A percentile compares a stretch with the other conserved stretches of the same genome.
Conservation (phyloP, 331 rosid genomes). For the Saraca asoca region DNA sequence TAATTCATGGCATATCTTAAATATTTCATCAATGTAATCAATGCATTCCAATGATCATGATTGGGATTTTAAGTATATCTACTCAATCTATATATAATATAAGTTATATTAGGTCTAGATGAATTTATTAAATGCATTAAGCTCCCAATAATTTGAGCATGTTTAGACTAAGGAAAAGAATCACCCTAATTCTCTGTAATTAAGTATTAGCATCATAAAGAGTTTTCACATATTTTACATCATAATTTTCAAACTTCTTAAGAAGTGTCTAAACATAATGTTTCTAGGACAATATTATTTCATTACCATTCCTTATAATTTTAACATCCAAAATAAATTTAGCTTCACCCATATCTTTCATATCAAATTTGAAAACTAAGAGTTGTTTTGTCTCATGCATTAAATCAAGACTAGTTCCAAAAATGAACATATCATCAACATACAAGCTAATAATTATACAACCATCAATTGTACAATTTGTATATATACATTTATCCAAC, state of each 20-base stretch:
- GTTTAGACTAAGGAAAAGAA: background rate
- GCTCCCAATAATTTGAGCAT: background rate
- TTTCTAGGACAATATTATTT: background rate
- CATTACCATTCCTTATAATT: background rate
- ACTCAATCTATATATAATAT: background rate
- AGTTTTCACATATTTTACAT: background rate
- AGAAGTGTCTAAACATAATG: background rate
- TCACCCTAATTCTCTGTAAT: background rate
- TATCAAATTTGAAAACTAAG: background rate
- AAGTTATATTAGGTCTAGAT: no score
- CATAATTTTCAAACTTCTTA: background rate
- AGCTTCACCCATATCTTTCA: background rate
- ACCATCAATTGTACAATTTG: background rate
- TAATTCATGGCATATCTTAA: no score
- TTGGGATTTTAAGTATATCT: background rate
- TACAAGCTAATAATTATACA: no score
- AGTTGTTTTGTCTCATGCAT: background rate
- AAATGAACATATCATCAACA: background rate
- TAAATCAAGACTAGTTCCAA: no score
- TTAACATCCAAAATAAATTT: background rate
- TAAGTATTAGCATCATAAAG: background rate
- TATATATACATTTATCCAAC: background rate
- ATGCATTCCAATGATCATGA: background rate
- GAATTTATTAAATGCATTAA: background rate
- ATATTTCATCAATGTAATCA: background rate